Conservation (phyloP, 768 basidiomycete species). For the Sporobolomyces roseus region DNA sequence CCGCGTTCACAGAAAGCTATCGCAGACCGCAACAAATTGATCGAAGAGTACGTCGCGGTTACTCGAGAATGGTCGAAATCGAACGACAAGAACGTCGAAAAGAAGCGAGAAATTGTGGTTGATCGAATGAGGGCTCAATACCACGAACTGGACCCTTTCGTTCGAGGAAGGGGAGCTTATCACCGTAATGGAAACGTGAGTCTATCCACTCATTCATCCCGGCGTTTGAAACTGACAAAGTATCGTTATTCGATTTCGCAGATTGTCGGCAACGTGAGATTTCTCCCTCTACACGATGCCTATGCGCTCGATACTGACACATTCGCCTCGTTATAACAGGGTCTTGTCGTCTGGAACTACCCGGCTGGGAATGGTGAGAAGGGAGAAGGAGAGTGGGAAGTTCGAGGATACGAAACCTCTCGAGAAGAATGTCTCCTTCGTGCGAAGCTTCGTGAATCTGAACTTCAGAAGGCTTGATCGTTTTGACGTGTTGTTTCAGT, state of each 20-base stretch:
- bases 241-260: background rate
- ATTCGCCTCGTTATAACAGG: background rate
- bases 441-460: conserved; percentile 14
- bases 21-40: conserved; percentile 16
- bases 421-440: conserved; percentile 21
- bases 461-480: too few species aligned
- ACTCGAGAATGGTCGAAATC: conserved; percentile 37
- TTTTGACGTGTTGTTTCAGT: too few species aligned
- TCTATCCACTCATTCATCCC: background rate
- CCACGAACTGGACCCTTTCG: conserved; percentile 39
- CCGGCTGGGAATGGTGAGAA: conserved; percentile 11
- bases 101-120: conserved; percentile 22
- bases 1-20: conserved; percentile 1
- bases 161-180: conserved; percentile 34
- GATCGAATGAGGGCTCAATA: conserved; percentile 41
- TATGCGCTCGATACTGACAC: background rate
- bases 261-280: conserved; percentile 33
- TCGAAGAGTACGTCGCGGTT: conserved; percentile 29
- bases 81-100: background rate
- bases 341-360: conserved; percentile 31
- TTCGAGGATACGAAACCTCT: conserved; percentile 22
- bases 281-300: background rate
- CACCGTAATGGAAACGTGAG: conserved; percentile 39
- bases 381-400: conserved; percentile 34
- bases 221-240: background rate